A percentile compares a stretch with the other conserved stretches of the same genome.
phyloP scores from a whole-genome alignment of 2,329 filamentous ascomycete species.

The Alternaria sp. region DNA sequence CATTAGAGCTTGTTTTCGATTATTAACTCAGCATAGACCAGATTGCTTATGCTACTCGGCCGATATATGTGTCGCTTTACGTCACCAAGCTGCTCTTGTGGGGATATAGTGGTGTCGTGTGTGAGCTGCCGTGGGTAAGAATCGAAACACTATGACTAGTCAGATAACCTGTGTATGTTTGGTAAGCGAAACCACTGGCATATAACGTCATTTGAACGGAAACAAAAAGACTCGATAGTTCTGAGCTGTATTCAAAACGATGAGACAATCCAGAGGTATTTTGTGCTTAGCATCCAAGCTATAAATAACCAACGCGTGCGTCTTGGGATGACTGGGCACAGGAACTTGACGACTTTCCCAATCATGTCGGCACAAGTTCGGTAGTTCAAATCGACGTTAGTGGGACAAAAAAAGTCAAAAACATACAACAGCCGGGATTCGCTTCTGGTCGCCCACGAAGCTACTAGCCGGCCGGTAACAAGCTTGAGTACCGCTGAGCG shows the following conservation, averaged over 20 bases:
- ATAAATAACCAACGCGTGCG: not conserved
- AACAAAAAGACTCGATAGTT: too few relatives aligned
- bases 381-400: not conserved
- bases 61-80: not conserved
- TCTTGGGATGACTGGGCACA: rapidly evolving
- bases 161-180: too few relatives aligned
- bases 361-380: not conserved
- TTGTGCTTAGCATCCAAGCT: not conserved
- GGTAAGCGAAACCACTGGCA: too few relatives aligned
- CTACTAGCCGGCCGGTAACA: conserved; percentile 1
- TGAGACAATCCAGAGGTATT: too few relatives aligned
- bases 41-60: not conserved
- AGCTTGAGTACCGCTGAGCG: conserved; percentile 2
- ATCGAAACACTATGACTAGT: not conserved
- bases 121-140: not conserved
- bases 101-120: not conserved
- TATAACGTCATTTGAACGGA: too few relatives aligned
- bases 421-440: conserved; percentile 12
- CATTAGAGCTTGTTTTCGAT: not conserved
- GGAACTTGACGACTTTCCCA: not conserved
- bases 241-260: too few relatives aligned
- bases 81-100: not conserved
- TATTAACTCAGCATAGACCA: not conserved
- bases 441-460: not conserved
- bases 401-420: not conserved